A percentile compares a stretch with the other conserved stretches of the same genome.
These are phyloP conservation scores for Bipolaris bicolor DNA, from an alignment of 2,329 filamentous ascomycete species.

Conservation along the genomic window DNA sequence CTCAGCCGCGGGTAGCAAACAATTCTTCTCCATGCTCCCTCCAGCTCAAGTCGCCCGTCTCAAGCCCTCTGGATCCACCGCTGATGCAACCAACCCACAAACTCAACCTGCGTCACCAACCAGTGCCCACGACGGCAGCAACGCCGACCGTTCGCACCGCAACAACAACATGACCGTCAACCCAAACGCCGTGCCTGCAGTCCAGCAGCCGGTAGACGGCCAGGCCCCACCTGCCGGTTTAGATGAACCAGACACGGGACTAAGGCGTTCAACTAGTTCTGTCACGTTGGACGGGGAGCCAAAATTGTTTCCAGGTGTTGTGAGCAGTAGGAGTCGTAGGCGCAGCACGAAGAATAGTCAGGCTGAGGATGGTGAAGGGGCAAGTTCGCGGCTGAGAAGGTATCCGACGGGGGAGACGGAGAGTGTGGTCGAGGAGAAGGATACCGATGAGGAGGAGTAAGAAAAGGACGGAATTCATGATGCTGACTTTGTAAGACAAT, in stretches of 20 bases:
- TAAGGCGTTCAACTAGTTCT: constrained; percentile 34
- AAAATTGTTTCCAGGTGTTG: constrained; percentile 73
- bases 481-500: not conserved
- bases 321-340: constrained; percentile 55
- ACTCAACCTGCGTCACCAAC: constrained; percentile 36
- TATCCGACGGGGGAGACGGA: constrained; percentile 10
- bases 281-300: constrained; percentile 62
- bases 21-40: constrained; percentile 37
- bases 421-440: constrained; percentile 16
- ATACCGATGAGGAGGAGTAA: constrained; percentile 19
- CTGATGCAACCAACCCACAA: constrained; percentile 23
- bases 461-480: not conserved
- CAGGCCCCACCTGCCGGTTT: not conserved
- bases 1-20: constrained; percentile 45
- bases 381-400: constrained; percentile 14
- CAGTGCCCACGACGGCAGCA: constrained; percentile 25
- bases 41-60: constrained; percentile 48
- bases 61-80: constrained; percentile 32
- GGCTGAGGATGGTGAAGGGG: constrained; percentile 27
- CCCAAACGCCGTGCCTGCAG: constrained; percentile 25
- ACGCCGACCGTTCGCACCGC: constrained; percentile 34
- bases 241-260: constrained; percentile 25
- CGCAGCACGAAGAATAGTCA: constrained; percentile 37
- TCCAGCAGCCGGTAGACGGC: constrained; percentile 35
- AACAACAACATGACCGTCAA: constrained; percentile 40